Percentiles rank a stretch among this genome's conserved stretches.
These are phyloP conservation scores for Pistacia vera DNA, from an alignment of 345 rosid species.

Conservation along the genomic window DNA sequence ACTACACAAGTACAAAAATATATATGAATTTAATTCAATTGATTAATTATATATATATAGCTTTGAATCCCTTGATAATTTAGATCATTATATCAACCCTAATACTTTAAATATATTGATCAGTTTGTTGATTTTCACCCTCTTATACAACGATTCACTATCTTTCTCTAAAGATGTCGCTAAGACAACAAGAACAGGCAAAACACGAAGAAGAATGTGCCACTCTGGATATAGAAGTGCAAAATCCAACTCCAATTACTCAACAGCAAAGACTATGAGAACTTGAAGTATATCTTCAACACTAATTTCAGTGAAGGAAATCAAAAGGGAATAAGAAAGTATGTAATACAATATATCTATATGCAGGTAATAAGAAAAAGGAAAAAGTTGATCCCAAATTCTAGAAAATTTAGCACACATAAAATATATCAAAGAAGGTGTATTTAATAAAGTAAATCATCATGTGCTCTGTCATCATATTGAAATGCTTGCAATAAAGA, in stretches of 20 bases:
- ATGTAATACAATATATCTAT: conserved; percentile 9
- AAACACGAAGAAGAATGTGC: conserved; percentile 93
- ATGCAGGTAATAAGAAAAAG: neutral
- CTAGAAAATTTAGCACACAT: conserved; percentile 1
- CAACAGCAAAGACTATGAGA: conserved; percentile 95
- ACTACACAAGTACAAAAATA: conserved; percentile 32
- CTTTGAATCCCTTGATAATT: neutral
- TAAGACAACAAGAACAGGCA: conserved; percentile 95
- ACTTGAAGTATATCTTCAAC: conserved; percentile 99
- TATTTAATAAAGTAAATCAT: neutral
- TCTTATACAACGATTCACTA: conserved; percentile 89
- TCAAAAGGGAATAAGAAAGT: conserved; percentile 21
- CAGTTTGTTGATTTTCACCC: conserved; percentile 92
- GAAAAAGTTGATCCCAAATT: neutral
- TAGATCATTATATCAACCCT: conserved; percentile 3
- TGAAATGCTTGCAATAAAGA: neutral
- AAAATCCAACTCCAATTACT: conserved; percentile 95
- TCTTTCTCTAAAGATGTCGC: conserved; percentile 99
- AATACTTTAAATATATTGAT: conserved; percentile 91
- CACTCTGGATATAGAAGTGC: conserved; percentile 93
- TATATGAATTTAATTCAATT: conserved; percentile 13
- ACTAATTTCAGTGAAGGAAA: conserved; percentile 66
- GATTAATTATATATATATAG: neutral
- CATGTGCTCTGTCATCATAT: neutral
- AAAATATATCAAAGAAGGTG: neutral